Conservation (phyloP, 2,329 filamentous ascomycete genomes). For the Penicillium sp. region DNA sequence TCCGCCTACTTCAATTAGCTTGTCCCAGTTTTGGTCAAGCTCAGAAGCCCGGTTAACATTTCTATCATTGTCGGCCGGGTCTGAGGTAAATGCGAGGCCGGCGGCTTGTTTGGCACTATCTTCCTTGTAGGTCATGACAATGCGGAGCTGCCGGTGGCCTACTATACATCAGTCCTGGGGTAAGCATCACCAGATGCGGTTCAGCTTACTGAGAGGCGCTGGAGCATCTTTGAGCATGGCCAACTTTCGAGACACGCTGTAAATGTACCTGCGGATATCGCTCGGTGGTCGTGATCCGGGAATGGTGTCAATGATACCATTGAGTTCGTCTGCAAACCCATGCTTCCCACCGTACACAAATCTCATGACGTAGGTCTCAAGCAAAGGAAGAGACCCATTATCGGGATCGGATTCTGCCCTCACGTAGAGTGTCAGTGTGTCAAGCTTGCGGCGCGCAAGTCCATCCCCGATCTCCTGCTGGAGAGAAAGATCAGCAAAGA, state of each 20-base stretch:
- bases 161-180: neutral
- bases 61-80: neutral
- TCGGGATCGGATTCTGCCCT: neutral
- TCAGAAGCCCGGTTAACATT: neutral
- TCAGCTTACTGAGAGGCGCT: neutral
- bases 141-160: neutral
- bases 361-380: slow-evolving; percentile 2
- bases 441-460: neutral
- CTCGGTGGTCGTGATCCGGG: neutral
- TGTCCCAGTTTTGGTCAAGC: neutral
- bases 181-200: neutral
- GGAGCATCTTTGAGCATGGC: neutral
- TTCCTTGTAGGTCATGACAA: neutral
- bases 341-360: neutral
- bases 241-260: neutral
- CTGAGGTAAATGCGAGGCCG: neutral
- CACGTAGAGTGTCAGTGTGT: neutral
- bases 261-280: neutral
- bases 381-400: neutral
- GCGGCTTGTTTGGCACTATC: neutral
- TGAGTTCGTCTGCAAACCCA: neutral
- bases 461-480: neutral
- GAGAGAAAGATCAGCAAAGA: neutral
- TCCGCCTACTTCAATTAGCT: neutral
- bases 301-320: neutral